These are phyloP conservation scores for Xylaria sp. DNA, from an alignment of 2,329 filamentous ascomycete species.

Conservation along the genomic window DNA sequence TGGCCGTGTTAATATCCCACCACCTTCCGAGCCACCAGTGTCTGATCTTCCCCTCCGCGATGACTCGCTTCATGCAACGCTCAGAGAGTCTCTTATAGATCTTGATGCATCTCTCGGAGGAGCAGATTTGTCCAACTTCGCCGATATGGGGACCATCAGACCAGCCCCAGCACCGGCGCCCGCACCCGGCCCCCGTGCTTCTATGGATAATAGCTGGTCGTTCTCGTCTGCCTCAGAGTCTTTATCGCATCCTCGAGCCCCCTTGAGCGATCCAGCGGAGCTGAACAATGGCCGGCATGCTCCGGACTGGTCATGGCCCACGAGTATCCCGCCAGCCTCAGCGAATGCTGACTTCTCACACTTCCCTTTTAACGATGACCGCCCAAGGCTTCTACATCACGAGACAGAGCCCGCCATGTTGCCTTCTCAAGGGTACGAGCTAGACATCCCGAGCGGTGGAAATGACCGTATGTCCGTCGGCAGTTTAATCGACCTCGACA, in stretches of 20 bases:
- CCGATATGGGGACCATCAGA: constrained; percentile 70
- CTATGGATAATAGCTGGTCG: constrained; percentile 61
- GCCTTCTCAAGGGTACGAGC: constrained; percentile 56
- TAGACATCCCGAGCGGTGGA: constrained; percentile 52
- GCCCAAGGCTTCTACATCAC: constrained; percentile 62
- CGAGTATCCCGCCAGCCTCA: constrained; percentile 63
- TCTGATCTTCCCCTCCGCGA: constrained; percentile 71
- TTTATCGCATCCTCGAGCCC: constrained; percentile 56
- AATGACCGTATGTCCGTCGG: constrained; percentile 57
- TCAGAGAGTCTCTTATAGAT: constrained; percentile 74
- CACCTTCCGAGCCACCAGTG: constrained; percentile 41
- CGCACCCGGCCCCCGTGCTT: constrained; percentile 52
- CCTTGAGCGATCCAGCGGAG: constrained; percentile 69
- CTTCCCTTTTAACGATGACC: constrained; percentile 59
- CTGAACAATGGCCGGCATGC: constrained; percentile 62
- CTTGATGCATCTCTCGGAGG: constrained; percentile 70
- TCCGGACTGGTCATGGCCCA: constrained; percentile 69
- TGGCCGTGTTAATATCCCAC: constrained; percentile 57
- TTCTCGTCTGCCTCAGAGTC: constrained; percentile 58
- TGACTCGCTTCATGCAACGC: constrained; percentile 62
- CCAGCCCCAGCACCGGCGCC: constrained; percentile 55
- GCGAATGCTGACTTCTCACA: constrained; percentile 64
- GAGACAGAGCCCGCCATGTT: constrained; percentile 61
- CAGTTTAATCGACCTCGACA: constrained; percentile 66
- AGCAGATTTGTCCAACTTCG: constrained; percentile 66